A percentile compares a stretch with the other conserved stretches of the same genome.
These are phyloP conservation scores for Tulasnella sp. DNA, from an alignment of 768 basidiomycete genomes.

Conservation along the genomic window DNA sequence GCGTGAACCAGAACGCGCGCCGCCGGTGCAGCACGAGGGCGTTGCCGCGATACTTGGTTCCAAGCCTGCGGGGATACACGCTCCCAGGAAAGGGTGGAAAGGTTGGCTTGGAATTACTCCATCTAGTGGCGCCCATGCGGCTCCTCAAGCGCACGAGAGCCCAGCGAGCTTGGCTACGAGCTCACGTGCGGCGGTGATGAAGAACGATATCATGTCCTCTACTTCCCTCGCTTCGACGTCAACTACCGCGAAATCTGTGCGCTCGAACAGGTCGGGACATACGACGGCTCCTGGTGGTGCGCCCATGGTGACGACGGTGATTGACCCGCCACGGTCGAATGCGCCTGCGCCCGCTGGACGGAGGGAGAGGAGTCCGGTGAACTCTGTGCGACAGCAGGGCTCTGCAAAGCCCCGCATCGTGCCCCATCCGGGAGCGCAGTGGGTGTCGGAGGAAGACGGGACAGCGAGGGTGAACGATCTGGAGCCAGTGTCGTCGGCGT, in stretches of 20 bases:
- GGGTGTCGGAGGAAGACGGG: constrained; percentile 4
- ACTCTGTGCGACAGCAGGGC: too few relatives aligned
- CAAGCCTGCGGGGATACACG: background rate
- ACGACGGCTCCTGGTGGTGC: too few relatives aligned
- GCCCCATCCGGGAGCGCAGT: background rate
- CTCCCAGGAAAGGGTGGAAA: background rate
- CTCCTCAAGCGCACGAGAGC: background rate
- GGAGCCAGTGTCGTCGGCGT: background rate
- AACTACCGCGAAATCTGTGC: too few relatives aligned
- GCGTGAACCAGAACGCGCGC: too few relatives aligned
- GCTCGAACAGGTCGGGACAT: too few relatives aligned
- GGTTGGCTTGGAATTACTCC: background rate
- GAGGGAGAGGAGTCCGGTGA: too few relatives aligned
- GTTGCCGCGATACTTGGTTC: background rate
- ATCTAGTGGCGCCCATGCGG: background rate
- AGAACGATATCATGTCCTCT: background rate
- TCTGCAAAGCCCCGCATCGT: constrained; percentile 3
- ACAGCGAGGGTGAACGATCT: background rate
- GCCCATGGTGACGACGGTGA: too few relatives aligned
- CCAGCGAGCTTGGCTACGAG: background rate
- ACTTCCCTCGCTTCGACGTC: background rate
- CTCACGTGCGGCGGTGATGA: background rate
- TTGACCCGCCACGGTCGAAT: too few relatives aligned
- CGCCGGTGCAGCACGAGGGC: background rate
- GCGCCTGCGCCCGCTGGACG: too few relatives aligned